Conservation (phyloP, 257 asterid genomes). For the Henckelia pumila region DNA sequence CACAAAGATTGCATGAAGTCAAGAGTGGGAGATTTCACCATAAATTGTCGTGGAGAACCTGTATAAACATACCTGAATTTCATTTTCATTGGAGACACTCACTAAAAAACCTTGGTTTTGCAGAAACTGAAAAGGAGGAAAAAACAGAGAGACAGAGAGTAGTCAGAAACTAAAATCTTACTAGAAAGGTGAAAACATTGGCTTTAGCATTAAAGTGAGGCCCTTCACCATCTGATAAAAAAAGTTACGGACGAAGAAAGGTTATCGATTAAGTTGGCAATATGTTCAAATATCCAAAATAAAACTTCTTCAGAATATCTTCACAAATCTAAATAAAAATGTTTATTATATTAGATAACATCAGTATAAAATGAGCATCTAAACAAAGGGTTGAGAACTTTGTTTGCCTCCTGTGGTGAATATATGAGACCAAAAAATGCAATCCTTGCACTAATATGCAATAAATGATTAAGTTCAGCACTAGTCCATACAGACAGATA, state of each 20-base stretch:
- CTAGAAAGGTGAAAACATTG: conserved; percentile 1
- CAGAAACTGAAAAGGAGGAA: conserved; percentile 62
- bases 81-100: conserved; percentile 84
- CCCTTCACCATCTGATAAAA: background rate
- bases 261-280: background rate
- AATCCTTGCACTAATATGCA: background rate
- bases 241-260: background rate
- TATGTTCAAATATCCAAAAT: background rate
- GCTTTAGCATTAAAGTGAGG: background rate
- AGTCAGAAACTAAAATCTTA: conserved; percentile 5
- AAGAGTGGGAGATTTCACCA: conserved; percentile 17
- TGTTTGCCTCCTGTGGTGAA: conserved; percentile 5
- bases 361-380: conserved; percentile 12
- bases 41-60: conserved; percentile 13
- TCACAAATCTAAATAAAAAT: background rate
- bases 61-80: conserved; percentile 66
- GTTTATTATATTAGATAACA: background rate
- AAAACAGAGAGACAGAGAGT: conserved; percentile 18
- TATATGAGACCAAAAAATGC: conserved; percentile 9
- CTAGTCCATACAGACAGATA: conserved; percentile 4
- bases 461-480: conserved; percentile 10
- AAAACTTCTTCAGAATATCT: background rate
- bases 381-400: conserved; percentile 7
- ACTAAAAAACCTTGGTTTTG: conserved; percentile 92
- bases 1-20: conserved; percentile 7